These are phyloP conservation scores for Ogataea ramenticola DNA, from an alignment of 805 yeast species.

Conservation along the genomic window DNA sequence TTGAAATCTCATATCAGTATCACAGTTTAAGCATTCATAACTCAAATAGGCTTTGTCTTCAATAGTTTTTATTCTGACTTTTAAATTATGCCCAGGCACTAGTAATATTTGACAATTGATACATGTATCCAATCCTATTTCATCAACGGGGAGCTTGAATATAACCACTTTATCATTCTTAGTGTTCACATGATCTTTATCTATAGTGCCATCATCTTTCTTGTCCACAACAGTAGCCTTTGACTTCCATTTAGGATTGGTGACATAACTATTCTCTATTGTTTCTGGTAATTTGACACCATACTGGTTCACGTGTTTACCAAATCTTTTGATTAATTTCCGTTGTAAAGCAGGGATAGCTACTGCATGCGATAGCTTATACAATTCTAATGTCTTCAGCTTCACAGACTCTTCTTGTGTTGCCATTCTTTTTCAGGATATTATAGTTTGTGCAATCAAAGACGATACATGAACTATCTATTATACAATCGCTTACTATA, in stretches of 20 bases:
- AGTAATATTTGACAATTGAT: conserved; percentile 11
- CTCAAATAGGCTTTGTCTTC: conserved; percentile 6
- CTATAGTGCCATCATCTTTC: too few species aligned
- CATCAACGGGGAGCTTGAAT: conserved; percentile 3
- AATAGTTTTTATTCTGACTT: conserved; percentile 8
- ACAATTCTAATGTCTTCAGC: conserved; percentile 9
- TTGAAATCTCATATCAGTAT: conserved; percentile 5
- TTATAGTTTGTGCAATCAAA: too few species aligned
- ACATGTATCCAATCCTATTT: conserved; percentile 1
- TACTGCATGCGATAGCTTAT: conserved; percentile 12
- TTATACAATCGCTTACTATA: too few species aligned
- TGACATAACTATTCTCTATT: not conserved
- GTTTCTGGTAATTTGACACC: conserved; percentile 12
- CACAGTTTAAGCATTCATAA: conserved; percentile 17
- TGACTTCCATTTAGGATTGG: too few species aligned
- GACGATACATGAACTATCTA: too few species aligned
- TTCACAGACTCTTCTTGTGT: not conserved
- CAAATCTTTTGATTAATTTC: conserved; percentile 11
- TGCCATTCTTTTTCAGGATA: not conserved
- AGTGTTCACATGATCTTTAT: too few species aligned
- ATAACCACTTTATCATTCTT: not conserved
- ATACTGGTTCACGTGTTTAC: conserved; percentile 6
- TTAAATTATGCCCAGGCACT: conserved; percentile 14
- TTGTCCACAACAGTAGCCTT: too few species aligned
- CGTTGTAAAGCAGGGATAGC: conserved; percentile 7